Conservation (phyloP, 129 eudicot genomes). For the Ambrosia artemisiifolia region DNA sequence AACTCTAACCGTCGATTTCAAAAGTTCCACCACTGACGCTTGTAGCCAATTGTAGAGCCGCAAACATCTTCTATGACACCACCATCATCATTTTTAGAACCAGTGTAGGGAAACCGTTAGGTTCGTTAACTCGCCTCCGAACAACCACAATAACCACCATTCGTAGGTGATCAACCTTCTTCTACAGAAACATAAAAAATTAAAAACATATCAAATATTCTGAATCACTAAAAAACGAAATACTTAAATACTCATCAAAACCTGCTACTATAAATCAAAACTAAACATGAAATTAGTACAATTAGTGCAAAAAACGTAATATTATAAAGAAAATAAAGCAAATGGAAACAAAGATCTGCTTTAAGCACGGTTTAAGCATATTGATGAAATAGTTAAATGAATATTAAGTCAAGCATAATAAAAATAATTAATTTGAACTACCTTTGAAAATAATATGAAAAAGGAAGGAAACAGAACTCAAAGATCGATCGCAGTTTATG, state of each 20-base stretch:
- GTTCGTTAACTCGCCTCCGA: too few species aligned
- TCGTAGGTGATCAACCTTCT: too few species aligned
- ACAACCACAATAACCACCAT: too few species aligned
- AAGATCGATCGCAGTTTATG: constrained; percentile 33
- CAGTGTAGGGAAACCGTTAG: constrained; percentile 26
- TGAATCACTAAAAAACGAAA: not conserved
- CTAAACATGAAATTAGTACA: not conserved
- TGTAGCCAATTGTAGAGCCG: too few species aligned
- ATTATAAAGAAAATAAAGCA: constrained; percentile 7
- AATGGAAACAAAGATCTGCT: constrained; percentile 29
- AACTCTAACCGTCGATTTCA: not conserved
- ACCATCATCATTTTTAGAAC: too few species aligned
- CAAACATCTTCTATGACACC: too few species aligned
- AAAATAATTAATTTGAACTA: not conserved
- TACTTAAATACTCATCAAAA: not conserved
- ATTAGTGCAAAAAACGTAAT: not conserved
- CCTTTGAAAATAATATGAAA: not conserved
- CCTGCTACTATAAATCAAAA: constrained; percentile 10
- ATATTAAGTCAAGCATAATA: not conserved
- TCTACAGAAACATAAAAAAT: not conserved
- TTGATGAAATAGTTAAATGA: constrained; percentile 23
- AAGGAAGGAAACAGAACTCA: not conserved
- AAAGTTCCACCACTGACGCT: too few species aligned
- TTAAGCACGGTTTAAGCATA: constrained; percentile 11
- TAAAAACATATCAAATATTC: constrained; percentile 23